Evolutionary conservation across 805 yeast genomes (phyloP).

Genomic region (Kodamaea hsintzibuensis): DNA sequence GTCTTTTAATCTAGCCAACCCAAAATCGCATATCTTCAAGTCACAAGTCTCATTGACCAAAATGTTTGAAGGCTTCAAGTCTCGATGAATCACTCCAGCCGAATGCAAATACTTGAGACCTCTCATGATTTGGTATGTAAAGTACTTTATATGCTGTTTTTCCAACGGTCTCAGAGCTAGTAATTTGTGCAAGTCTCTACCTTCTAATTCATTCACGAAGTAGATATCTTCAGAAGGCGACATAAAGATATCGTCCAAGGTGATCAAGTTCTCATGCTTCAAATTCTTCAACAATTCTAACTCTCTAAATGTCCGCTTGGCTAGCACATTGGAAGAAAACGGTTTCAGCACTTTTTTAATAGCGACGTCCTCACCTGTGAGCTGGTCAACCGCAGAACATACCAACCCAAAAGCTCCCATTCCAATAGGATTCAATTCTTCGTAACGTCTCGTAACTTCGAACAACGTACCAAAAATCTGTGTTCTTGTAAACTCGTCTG

Average conservation of each 20-base stretch:
- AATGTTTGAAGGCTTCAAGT: conserved; percentile 81
- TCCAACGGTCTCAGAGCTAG: conserved; percentile 92
- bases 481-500: conserved; percentile 61
- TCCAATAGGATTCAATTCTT: conserved; percentile 94
- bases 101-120: conserved; percentile 89
- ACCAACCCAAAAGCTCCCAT: conserved; percentile 99
- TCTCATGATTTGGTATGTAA: conserved; percentile 88
- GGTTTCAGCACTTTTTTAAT: conserved; percentile 98
- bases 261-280: conserved; percentile 91
- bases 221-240: conserved; percentile 94
- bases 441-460: conserved; percentile 86
- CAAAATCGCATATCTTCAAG: conserved; percentile 89
- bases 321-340: conserved; percentile 88
- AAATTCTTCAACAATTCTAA: conserved; percentile 89
- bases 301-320: conserved; percentile 96
- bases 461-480: conserved; percentile 95
- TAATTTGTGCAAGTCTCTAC: conserved; percentile 91
- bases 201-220: conserved; percentile 95
- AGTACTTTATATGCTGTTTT: conserved; percentile 94
- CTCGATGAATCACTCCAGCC: conserved; percentile 90
- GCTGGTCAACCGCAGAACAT: conserved; percentile 90
- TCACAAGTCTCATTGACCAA: conserved; percentile 89
- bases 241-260: conserved; percentile 89
- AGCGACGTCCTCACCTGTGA: conserved; percentile 91
- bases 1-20: conserved; percentile 94